Base-by-base conservation (phyloP, 2,329 filamentous ascomycete species). In the Keithomyces neogunnii region DNA sequence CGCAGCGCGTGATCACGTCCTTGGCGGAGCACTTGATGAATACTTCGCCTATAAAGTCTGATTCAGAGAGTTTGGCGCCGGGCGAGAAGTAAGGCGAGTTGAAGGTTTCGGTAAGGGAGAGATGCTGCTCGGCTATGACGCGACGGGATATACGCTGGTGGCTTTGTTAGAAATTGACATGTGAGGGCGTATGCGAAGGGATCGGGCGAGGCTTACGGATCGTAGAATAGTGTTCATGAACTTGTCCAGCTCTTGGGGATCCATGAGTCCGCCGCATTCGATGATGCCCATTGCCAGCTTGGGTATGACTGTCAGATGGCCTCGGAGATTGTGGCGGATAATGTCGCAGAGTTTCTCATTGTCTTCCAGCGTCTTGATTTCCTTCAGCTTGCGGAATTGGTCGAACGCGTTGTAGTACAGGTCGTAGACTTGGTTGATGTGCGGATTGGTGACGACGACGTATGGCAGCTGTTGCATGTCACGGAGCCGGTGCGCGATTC, bases 381-480 rank as follows among this genome's bases (percentile, higher is more conserved):
- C 89, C 48, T 85, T 84, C 40, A 96, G 76, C 58, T 86, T 86
- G 46, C 93, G 87, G 57, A 97, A 87, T 49, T 77, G 84, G 66
- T 99, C 93, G 62, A 99, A 99, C n/a, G 93, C 92, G 58, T 85
- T 84, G 71, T 96, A 95, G 74, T 99, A 99, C 5, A 96, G 78
- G 66, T 97, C 89, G 71, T 99, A 99, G 35, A 97, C 93, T 58
- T 95, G 85, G 64, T 88, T 89, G 56, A 99, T 88, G 67, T 99
- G 89, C 5, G 83, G 83, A 62, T 99, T 99, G n/a, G 88, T 91
- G 46, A 97, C 89, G 50, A 97, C 92, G 38, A 93, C 88, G 65
- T 96, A 99, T 19, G 93, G 93, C 40, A 99, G 77, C 56, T 88
- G 91, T 69, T 99, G 93, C 81, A 99, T 97, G 66, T 99, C 92